A percentile compares a stretch with the other conserved stretches of the same genome.
Evolutionary conservation across 176 grass and related monocot species (phyloP).

Genomic region (Cenchrus americanus): DNA sequence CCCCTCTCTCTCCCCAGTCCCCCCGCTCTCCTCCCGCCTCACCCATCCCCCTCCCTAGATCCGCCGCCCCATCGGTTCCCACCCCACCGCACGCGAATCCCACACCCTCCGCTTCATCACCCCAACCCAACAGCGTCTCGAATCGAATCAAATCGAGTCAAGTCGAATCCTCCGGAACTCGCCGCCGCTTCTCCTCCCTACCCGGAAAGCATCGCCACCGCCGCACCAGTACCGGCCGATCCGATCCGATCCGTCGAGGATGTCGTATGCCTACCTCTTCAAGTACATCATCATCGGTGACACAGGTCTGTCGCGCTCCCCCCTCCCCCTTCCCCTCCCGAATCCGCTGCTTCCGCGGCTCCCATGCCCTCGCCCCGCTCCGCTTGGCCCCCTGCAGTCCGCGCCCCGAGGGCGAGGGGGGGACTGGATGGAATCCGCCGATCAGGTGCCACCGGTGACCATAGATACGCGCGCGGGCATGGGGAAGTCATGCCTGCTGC

Average conservation of each 20-base stretch:
- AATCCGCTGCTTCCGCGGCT: background rate
- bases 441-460: background rate
- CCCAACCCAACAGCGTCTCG: background rate
- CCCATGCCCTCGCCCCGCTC: background rate
- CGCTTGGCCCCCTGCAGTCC: no score
- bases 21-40: no score
- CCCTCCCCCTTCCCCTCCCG: background rate
- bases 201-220: background rate
- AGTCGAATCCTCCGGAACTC: slow-evolving; percentile 15
- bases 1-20: no score
- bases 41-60: no score
- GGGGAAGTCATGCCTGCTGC: slow-evolving; percentile 78
- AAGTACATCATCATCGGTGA: slow-evolving; percentile 99
- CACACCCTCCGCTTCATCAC: background rate
- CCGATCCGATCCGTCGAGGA: slow-evolving; percentile 15
- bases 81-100: background rate
- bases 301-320: slow-evolving; percentile 50
- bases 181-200: background rate
- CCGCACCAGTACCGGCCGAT: slow-evolving; percentile 6
- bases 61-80: no score
- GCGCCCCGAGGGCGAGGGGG: background rate
- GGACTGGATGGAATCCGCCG: background rate
- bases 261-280: slow-evolving; percentile 99
- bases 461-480: background rate
- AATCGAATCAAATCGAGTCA: no score